Evolutionary conservation across 495 filamentous ascomycete species (phyloP), one percentile per base, ranked within the genome.

Genomic region (Talaromyces nanjingensis): DNA sequence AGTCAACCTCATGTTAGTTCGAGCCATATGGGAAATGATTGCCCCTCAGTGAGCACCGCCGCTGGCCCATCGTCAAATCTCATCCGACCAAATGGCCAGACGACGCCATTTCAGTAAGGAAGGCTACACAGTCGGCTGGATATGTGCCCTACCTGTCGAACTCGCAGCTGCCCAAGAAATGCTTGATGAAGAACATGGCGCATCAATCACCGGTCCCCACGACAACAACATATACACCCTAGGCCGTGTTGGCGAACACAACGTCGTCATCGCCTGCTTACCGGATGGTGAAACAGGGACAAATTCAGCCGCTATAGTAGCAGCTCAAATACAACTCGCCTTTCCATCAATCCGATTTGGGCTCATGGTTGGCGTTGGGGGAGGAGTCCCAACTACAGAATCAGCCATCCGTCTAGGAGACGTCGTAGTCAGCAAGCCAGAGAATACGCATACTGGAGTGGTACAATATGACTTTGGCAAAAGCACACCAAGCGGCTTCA

Each of bases 111-210:
- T 12, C 0, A 12, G 11, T 37, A 37, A 37, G 33, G 45, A 65
- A 20, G 68, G 72, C 37, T 84, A 82, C 65, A 78, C 69, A 0
- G 70, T 84, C 0, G 82, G 74, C 54, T 80, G 76, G 76, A 73
- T 84, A 37, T 80, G 74, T 63, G 75, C 78, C 1, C 66, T 82
- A 1, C 37, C 60, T 2, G 60, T 61, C 2, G 79, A 83, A 64
- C 55, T 66, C 6, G 65, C 71, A 18, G 79, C 79, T 0, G 79
- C 75, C 5, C 37, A 45, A 27, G 64, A 59, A 12, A 71, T 77
- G 60, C 69, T 83, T 1, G 79, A 84, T 37, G 69, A 75, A 64
- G 62, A 71, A 37, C 71, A 81, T 66, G 39, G 64, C 4, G 22
- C 31, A 14, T 54, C 69, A 31, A 24, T 9, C 8, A 18, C 55